Evolutionary conservation across 768 basidiomycete species (phyloP).

Genomic region (Phylloporus sp.): DNA sequence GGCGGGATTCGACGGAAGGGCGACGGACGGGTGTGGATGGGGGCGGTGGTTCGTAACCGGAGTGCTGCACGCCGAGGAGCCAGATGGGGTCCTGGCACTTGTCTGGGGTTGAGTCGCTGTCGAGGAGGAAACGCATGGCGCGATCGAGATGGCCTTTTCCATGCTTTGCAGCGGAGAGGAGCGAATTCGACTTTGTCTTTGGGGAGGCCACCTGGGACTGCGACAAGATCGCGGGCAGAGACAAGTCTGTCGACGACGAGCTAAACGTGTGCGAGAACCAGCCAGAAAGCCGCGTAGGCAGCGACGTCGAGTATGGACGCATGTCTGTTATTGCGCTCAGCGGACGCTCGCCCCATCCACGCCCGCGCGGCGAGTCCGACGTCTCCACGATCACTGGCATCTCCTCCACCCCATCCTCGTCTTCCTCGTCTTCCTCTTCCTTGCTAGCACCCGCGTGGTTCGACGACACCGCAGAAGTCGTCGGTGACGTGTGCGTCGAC

Average conservation of each 20-base stretch:
- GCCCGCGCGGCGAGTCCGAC: conserved; percentile 46
- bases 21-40: conserved; percentile 31
- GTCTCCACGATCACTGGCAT: conserved; percentile 67
- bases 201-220: conserved; percentile 41
- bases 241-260: conserved; percentile 66
- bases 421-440: conserved; percentile 26
- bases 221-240: conserved; percentile 55
- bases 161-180: conserved; percentile 66
- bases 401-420: conserved; percentile 39
- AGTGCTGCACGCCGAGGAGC: conserved; percentile 80
- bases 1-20: conserved; percentile 38
- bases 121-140: conserved; percentile 85
- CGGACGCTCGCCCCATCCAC: conserved; percentile 55
- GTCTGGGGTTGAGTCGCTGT: conserved; percentile 83
- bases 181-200: conserved; percentile 43
- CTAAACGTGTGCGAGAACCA: conserved; percentile 80
- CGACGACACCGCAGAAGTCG: conserved; percentile 30
- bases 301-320: conserved; percentile 43
- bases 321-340: conserved; percentile 40
- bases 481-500: conserved; percentile 26
- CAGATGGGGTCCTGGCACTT: conserved; percentile 80
- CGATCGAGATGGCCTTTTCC: conserved; percentile 76
- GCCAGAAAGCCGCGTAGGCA: conserved; percentile 71
- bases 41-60: conserved; percentile 56
- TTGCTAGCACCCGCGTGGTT: conserved; percentile 22